Evolutionary conservation across 768 basidiomycete species (phyloP), one percentile per base, ranked within the genome.

Genomic region (Mrakia frigida): DNA sequence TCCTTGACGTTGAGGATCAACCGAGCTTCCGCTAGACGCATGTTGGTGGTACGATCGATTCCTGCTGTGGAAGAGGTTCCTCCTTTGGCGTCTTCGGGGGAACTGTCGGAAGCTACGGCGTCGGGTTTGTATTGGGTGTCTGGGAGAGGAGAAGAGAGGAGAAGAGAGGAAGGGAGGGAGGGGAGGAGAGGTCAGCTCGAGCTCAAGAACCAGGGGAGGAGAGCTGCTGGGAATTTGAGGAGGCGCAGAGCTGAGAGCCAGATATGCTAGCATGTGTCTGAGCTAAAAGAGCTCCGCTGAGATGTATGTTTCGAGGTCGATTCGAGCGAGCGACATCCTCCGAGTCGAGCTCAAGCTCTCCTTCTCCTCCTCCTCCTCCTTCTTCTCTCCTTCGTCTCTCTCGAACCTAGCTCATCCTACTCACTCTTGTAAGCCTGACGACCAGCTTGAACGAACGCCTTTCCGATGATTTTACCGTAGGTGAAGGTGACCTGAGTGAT

Each of bases 11-110:
- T 98, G 78, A 99, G 85, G 81, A 99, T 94, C 76, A 97, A 85
- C 81, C 90, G 90, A 28, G 96, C 97, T 85, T 99, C 97, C 80
- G 98, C 95, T 80, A 96, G 80, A 10, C 93, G 94, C 94, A 99
- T 95, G 70, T 90, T 89, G 81, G 94, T 89, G 79, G 92, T 88
- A 79, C 90, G 88, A 72, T 92, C 93, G 53, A 97, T 85, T 81
- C 88, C 89, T 86, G 94, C 93, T 16, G 91, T 92, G 37, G 67
- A 43, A 11, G 86, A 79, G 35, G 91, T 92, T n/a, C 87, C 87
- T 86, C 73, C 77, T 91, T 80, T 31, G 77, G 76, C 31, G 72
- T 76, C 25, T 92, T 91, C 39, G 70, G 90, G 85, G 56, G 89
- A 88, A 25, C 92, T 92, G 21, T 88, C 89, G 28, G 88, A 88